Evolutionary conservation across 2,329 filamentous ascomycete genomes (phyloP).

Genomic region (Paraphaeosphaeria sporulosa): DNA sequence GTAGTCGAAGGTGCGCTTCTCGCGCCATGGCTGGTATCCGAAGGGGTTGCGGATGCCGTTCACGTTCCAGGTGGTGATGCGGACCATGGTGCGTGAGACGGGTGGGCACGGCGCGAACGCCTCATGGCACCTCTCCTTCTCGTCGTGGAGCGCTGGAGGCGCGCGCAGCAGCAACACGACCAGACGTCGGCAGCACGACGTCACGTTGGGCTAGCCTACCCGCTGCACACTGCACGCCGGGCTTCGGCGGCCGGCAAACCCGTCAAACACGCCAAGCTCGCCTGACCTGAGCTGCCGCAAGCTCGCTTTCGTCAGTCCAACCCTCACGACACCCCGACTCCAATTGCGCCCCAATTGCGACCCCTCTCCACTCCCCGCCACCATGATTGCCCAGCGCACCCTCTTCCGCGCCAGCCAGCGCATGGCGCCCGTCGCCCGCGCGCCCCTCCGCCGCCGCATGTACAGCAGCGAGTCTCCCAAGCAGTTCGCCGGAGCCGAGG

Average conservation of each 20-base stretch:
- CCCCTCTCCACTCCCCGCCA: constrained; percentile 23
- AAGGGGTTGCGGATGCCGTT: constrained; percentile 64
- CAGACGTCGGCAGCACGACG: constrained; percentile 2
- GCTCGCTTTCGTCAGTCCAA: constrained; percentile 31
- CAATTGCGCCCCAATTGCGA: constrained; percentile 42
- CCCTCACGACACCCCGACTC: constrained; percentile 26
- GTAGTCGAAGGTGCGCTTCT: constrained; percentile 58
- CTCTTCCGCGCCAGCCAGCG: constrained; percentile 60
- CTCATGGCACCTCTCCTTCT: background rate
- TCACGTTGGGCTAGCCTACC: constrained; percentile 5
- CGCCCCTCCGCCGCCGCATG: constrained; percentile 69
- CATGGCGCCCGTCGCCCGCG: constrained; percentile 59
- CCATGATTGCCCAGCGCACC: constrained; percentile 46
- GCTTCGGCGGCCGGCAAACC: background rate
- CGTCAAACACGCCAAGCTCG: constrained; percentile 29
- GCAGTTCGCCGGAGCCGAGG: constrained; percentile 67
- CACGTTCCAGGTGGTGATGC: constrained; percentile 72
- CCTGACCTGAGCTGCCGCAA: constrained; percentile 27
- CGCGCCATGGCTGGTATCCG: constrained; percentile 61
- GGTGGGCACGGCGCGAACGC: background rate
- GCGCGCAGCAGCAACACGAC: background rate
- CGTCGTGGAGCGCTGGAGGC: background rate
- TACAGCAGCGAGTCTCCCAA: constrained; percentile 69
- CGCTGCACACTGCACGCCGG: background rate
- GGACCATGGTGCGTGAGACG: constrained; percentile 65